Conservation (phyloP, 2,329 filamentous ascomycete species). For the Penicillium aurantiogriseum region DNA sequence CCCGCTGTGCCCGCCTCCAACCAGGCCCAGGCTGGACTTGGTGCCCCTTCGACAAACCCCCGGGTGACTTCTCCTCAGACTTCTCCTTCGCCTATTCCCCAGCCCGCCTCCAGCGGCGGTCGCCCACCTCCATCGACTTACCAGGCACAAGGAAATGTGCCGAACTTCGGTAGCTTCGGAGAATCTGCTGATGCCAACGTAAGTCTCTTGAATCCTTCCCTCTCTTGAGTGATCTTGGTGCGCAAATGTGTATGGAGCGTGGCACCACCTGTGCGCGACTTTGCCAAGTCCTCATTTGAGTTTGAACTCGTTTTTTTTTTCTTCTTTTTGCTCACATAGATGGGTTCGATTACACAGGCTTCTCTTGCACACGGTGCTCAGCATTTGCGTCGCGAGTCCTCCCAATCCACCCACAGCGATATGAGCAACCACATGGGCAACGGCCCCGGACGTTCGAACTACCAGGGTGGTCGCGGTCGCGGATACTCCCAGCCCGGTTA, state of each 20-base stretch:
- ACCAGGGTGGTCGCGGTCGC: conserved; percentile 57
- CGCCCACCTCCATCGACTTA: conserved; percentile 78
- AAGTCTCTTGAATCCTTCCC: conserved; percentile 40
- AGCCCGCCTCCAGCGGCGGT: conserved; percentile 78
- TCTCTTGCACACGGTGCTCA: conserved; percentile 62
- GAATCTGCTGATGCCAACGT: conserved; percentile 69
- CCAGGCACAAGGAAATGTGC: conserved; percentile 67
- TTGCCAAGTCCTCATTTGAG: neutral
- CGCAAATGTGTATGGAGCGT: neutral
- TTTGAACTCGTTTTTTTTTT: conserved; percentile 5
- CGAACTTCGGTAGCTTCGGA: conserved; percentile 79
- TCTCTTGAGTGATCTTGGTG: neutral
- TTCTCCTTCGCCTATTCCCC: conserved; percentile 90
- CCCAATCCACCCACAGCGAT: conserved; percentile 76
- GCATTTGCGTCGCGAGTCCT: conserved; percentile 83
- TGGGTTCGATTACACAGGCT: conserved; percentile 65
- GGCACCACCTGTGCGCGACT: neutral
- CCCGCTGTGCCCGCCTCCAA: conserved; percentile 47
- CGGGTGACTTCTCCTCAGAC: conserved; percentile 79
- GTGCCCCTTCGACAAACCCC: conserved; percentile 59
- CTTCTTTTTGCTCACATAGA: conserved; percentile 51
- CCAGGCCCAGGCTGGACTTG: conserved; percentile 42
- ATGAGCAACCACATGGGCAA: conserved; percentile 55
- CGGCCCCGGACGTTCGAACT: conserved; percentile 56
- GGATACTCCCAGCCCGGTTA: conserved; percentile 55